Base-by-base conservation (phyloP, 345 rosid species). In the Linum tenue region DNA sequence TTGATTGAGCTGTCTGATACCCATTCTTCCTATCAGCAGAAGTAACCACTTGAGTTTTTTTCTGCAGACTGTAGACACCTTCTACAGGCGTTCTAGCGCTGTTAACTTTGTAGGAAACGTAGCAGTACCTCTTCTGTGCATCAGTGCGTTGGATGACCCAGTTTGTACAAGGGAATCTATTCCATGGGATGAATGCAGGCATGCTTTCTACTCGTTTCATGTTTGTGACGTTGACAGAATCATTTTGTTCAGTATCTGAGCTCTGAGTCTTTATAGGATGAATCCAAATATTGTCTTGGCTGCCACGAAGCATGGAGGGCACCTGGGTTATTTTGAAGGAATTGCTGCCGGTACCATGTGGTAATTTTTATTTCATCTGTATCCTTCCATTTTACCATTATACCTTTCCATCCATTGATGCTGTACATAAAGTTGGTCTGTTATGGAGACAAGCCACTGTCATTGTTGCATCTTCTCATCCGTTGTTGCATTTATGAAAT, bases 161-260 rank as follows among this genome's bases (percentile, higher is more conserved):
- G 75, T 79, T 48, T 79, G 82, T 39, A 72, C 79, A 1, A 65
- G 69, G 16, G 82, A 79, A 73, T 73, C 82, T 55, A 79, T 75
- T 57, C 82, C 77, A 48, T 73, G 71, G 77, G 79, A 79, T 75
- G 82, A 79, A 68, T 75, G 79, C 62, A 67, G 79, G 82, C 70
- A 61, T 41, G 14, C 0, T 15, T 66, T 38, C 12, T 39, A 35
- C 7, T 37, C 2, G 1, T 37, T 58, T 40, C 31, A 37, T 42
- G 36, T 58, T 59, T 39, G 41, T 43, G 39, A 39, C 48, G 22
- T 37, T 36, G 10, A 43, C 41, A 53, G 48, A 50, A 17, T 22
- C 31, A 22, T 22, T 22, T 22, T 22, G 31, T 22, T 22, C 31
- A 62, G 36, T 59, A 38, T 50, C 55, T 61, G 48, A 37, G 41